A percentile compares a stretch with the other conserved stretches of the same genome.
Evolutionary conservation across 2,329 filamentous ascomycete species (phyloP).

Genomic region (Coleophoma crateriformis): DNA sequence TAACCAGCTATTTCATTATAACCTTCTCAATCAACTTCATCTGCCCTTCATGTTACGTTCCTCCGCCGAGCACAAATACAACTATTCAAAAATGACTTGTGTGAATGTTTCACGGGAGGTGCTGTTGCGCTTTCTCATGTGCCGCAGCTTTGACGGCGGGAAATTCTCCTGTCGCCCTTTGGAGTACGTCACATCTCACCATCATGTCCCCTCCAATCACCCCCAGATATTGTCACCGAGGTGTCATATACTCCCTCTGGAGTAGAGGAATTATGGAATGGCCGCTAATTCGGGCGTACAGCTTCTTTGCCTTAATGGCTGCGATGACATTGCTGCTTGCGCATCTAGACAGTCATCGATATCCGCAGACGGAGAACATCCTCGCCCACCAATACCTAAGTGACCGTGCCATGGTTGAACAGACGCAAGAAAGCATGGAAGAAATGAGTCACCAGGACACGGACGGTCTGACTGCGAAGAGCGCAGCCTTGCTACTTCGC

Average conservation of each 20-base stretch:
- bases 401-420: conserved; percentile 35
- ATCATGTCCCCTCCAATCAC: too few species aligned
- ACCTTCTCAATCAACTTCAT: conserved; percentile 33
- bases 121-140: conserved; percentile 28
- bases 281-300: too few species aligned
- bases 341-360: conserved; percentile 28
- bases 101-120: conserved; percentile 33
- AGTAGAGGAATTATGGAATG: too few species aligned
- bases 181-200: conserved; percentile 13
- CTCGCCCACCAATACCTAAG: conserved; percentile 32
- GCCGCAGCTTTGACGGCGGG: conserved; percentile 25
- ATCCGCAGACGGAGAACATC: conserved; percentile 15
- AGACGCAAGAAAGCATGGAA: conserved; percentile 29
- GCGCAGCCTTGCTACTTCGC: conserved; percentile 24
- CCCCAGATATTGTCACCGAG: too few species aligned
- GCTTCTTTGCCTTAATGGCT: conserved; percentile 31
- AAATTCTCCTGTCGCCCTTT: conserved; percentile 27
- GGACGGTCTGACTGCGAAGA: conserved; percentile 26
- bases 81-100: conserved; percentile 30
- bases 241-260: too few species aligned
- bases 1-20: conserved; percentile 32
- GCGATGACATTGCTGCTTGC: conserved; percentile 31
- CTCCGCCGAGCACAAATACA: conserved; percentile 12
- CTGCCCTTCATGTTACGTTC: conserved; percentile 31
- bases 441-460: conserved; percentile 18